Conservation (phyloP, 1,284 basidiomycete species). For the Tylopilus microsporus region DNA sequence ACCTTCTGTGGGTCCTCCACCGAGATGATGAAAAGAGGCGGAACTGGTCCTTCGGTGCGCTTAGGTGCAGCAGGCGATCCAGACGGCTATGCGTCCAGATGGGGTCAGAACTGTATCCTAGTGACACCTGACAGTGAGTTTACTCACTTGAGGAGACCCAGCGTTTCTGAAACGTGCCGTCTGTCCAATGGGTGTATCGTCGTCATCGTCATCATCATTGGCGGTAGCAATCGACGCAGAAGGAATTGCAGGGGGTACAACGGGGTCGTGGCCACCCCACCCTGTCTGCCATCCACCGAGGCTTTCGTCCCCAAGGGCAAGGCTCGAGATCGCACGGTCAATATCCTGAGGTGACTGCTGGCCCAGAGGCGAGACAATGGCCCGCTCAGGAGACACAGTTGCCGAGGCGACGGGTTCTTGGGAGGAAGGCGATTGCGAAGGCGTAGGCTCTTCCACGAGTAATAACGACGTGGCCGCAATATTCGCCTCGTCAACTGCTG, state of each 20-base stretch:
- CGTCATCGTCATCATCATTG: slow-evolving; percentile 55
- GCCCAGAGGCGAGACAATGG: slow-evolving; percentile 54
- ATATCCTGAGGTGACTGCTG: slow-evolving; percentile 33
- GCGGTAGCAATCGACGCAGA: slow-evolving; percentile 12
- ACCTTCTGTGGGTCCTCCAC: slow-evolving; percentile 93
- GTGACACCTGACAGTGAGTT: neutral
- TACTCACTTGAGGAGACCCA: slow-evolving; percentile 28
- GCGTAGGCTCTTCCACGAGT: slow-evolving; percentile 9
- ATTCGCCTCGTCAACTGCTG: slow-evolving; percentile 11
- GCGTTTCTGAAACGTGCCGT: slow-evolving; percentile 38
- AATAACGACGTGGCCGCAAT: slow-evolving; percentile 3
- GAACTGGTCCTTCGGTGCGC: slow-evolving; percentile 41
- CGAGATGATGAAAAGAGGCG: slow-evolving; percentile 70
- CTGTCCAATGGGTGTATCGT: slow-evolving; percentile 68
- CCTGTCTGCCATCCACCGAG: slow-evolving; percentile 54
- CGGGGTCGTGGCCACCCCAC: slow-evolving; percentile 34
- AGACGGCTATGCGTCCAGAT: slow-evolving; percentile 15
- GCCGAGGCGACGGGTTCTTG: slow-evolving; percentile 24
- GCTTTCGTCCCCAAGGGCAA: slow-evolving; percentile 60
- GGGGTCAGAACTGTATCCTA: slow-evolving; percentile 1
- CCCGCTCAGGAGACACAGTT: slow-evolving; percentile 24
- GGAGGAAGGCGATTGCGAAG: slow-evolving; percentile 16
- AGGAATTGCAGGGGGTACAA: slow-evolving; percentile 6
- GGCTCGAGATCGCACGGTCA: slow-evolving; percentile 51
- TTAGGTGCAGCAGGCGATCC: slow-evolving; percentile 17